Base-by-base conservation (phyloP, 2,329 filamentous ascomycete species). In the Purpureocillium takamizusanense region DNA sequence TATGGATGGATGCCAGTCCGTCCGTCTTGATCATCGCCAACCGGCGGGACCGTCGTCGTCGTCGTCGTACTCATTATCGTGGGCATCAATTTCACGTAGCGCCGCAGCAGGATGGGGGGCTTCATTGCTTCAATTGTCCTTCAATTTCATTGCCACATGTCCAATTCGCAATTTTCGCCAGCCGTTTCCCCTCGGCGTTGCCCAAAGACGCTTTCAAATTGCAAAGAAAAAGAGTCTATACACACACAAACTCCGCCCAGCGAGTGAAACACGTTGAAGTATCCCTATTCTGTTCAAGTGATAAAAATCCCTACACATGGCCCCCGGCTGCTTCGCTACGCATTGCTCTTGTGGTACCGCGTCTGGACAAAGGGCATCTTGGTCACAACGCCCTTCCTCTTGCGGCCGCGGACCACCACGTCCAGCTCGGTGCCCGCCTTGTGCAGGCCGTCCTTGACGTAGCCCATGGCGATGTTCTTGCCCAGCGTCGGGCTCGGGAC, bases 401-500 rank as follows among this genome's bases (percentile, higher is more conserved):
- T 69, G 65, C 81, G 85, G 15, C 87, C 88, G 38, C 89, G 70
- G 2, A 95, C 81, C 30, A 86, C 60, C 4, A 95, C 80, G 14
- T 80, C 74, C 7, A 95, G 67, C 64, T 90, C 81, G 1, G 87
- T 94, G 10, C 87, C 88, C 25, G 76, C 71, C 72, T 94, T 94
- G 60, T 94, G 86, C 57, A 81, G 65, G 0, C 86, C 86, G 46
- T 85, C 79, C 62, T 79, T 78, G 55, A 95, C 71, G 56, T 95
- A 95, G 0, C 82, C 92, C 92, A 98, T 98, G 40, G 90, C 88
- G 45, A 98, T 90, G 61, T 97, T 95, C 69, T 83, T 83, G 46
- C 81, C 81, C 35, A 95, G 66, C 0, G 83, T 86, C 3, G 92
- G 92, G 55, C 83, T 89, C 1, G 92, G 92, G 48, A 87, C 86